Evolutionary conservation across 148 eudicot genomes (phyloP), one percentile per base, ranked within the genome.

Genomic region (Bassia scoparia): DNA sequence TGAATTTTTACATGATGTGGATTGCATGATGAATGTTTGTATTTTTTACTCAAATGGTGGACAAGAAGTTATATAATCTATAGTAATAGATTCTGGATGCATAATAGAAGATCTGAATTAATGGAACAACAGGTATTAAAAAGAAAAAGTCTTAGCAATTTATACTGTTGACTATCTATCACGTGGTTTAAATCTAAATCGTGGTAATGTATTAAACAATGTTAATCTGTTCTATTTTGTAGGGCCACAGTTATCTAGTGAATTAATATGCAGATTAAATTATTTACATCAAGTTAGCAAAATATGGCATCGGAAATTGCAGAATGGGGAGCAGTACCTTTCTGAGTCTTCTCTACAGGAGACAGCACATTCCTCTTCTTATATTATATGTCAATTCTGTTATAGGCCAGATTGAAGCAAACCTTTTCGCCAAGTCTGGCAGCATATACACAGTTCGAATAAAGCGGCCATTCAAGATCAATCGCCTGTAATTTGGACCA

Each of bases 381-480:
- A 31, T 31, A 13, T 69, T 58, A 59, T 16, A 37, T 56, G 37
- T 61, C 31, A 54, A 38, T 34, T 56, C 50, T 74, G 70, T 69
- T 80, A 59, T 76, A 93, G 98, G 76, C 87, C 87, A 89, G 11
- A 95, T 90, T 74, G 98, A 93, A 81, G 98, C 89, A 69, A 89
- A 93, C 81, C 92, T 90, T 31, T 93, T 93, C 79, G 87, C 94
- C 59, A 84, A 86, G 76, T 85, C 92, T 68, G 95, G 61, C 58
- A 86, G 85, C 86, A 16, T 90, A 93, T 77, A 69, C 69, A 75
- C 87, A 85, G 70, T 93, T 93, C 74, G 65, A 89, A 93, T 86
- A 93, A 93, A 83, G 96, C 98, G 64, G 98, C 98, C 70, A 61
- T 81, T 93, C 96, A 79, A 89, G 98, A 90, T 89, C 96, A 46